phyloP scores from a whole-genome alignment of 805 yeast species.

The Sugiyamaella marilandica region DNA sequence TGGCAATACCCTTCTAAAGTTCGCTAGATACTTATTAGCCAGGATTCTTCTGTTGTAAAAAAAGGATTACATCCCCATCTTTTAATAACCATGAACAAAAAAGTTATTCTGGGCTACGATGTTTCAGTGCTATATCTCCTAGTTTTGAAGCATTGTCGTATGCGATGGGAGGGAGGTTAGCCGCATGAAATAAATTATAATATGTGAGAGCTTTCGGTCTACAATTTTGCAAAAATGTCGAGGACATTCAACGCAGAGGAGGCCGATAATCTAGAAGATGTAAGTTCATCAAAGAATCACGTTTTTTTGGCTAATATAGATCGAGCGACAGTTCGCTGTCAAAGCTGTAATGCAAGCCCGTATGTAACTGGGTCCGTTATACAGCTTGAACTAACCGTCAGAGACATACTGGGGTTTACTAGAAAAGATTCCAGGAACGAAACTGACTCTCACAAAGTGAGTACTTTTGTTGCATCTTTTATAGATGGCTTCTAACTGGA shows the following conservation, averaged over 20 bases:
- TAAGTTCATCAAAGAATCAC: slow-evolving; percentile 9
- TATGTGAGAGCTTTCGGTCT: not conserved
- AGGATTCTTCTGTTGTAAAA: too few relatives aligned
- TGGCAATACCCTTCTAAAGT: too few relatives aligned
- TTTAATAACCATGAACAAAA: too few relatives aligned
- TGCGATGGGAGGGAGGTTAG: not conserved
- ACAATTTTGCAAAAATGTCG: not conserved
- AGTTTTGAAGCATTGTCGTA: too few relatives aligned
- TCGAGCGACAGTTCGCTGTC: slow-evolving; percentile 96
- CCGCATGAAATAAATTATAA: not conserved
- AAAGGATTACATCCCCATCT: too few relatives aligned
- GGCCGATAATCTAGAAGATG: slow-evolving; percentile 90
- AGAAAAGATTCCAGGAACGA: slow-evolving; percentile 62
- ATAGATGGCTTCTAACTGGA: not conserved
- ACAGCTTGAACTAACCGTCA: slow-evolving; percentile 1
- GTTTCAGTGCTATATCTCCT: too few relatives aligned
- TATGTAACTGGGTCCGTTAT: slow-evolving; percentile 1
- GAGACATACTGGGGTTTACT: slow-evolving; percentile 84
- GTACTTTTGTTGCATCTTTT: not conserved
- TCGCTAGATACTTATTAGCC: too few relatives aligned
- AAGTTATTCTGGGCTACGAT: too few relatives aligned
- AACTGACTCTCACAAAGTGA: slow-evolving; percentile 44
- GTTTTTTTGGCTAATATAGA: slow-evolving; percentile 32
- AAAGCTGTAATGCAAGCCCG: slow-evolving; percentile 92
- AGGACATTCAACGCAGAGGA: slow-evolving; percentile 70